Percentiles rank a stretch among this genome's conserved stretches.
Evolutionary conservation across 257 asterid species (phyloP).

Genomic region (Ehretia macrophylla): DNA sequence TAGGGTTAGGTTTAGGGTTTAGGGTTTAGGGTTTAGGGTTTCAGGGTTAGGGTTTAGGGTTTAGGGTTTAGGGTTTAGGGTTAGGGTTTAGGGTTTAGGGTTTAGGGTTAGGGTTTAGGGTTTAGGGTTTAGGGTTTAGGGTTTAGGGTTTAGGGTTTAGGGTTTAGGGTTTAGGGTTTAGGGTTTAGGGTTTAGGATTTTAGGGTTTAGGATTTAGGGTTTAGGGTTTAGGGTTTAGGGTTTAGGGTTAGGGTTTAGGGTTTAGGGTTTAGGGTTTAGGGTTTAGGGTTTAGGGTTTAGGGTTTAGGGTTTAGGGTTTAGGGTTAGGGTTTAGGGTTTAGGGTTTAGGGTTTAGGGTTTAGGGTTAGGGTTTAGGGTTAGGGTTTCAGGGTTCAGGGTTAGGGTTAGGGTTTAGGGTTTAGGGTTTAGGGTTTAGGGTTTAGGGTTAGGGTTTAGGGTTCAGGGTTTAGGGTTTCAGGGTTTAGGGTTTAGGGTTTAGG

Average conservation of each 20-base stretch:
- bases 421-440: too few species aligned
- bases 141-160: conserved; percentile 13
- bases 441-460: too few species aligned
- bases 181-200: conserved; percentile 16
- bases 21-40: conserved; percentile 4
- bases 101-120: conserved; percentile 12
- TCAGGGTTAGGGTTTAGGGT: neutral
- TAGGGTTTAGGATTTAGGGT: conserved; percentile 7
- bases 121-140: conserved; percentile 6
- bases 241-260: conserved; percentile 8
- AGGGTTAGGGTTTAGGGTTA: neutral
- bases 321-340: conserved; percentile 5
- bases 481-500: too few species aligned
- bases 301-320: conserved; percentile 12
- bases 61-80: conserved; percentile 1
- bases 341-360: conserved; percentile 3
- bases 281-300: conserved; percentile 15
- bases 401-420: too few species aligned
- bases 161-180: conserved; percentile 15
- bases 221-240: conserved; percentile 1
- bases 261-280: conserved; percentile 9
- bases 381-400: too few species aligned
- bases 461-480: too few species aligned
- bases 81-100: conserved; percentile 8
- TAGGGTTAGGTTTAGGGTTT: neutral